A percentile compares a stretch with the other conserved stretches of the same genome.
phyloP scores from a whole-genome alignment of 2,329 filamentous ascomycete genomes.

The Stagonosporopsis rhizophila region DNA sequence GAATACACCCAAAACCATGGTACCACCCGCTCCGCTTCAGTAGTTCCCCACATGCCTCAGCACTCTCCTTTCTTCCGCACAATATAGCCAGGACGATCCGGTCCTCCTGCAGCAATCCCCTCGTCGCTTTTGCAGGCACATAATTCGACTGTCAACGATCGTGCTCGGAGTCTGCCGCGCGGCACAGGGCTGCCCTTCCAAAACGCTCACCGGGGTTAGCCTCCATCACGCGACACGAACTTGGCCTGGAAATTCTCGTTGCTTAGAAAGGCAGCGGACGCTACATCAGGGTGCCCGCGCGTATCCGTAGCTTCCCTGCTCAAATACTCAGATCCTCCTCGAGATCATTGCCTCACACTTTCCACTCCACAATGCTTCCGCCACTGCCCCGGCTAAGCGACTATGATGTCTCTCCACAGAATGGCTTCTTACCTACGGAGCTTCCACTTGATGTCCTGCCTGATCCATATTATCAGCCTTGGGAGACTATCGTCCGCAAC shows the following conservation, averaged over 20 bases:
- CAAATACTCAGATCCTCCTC: conserved; percentile 9
- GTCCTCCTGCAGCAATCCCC: neutral
- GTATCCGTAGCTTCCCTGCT: conserved; percentile 7
- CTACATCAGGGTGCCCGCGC: conserved; percentile 14
- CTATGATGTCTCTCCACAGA: conserved; percentile 78
- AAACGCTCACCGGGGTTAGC: conserved; percentile 1
- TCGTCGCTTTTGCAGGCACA: neutral
- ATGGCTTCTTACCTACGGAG: conserved; percentile 87
- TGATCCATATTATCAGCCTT: conserved; percentile 91
- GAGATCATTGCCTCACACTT: neutral
- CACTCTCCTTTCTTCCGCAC: conserved; percentile 15
- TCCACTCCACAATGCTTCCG: conserved; percentile 46
- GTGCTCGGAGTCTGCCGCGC: conserved; percentile 3
- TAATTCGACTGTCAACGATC: neutral
- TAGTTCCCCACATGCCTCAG: conserved; percentile 16
- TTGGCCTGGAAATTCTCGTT: conserved; percentile 5
- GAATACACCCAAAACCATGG: conserved; percentile 15
- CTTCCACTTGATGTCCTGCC: conserved; percentile 81
- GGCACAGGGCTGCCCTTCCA: conserved; percentile 12
- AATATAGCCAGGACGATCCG: conserved; percentile 8
- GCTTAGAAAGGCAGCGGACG: conserved; percentile 15
- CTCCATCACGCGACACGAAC: conserved; percentile 6
- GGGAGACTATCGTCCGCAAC: conserved; percentile 87
- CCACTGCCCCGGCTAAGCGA: conserved; percentile 65
- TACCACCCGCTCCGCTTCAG: conserved; percentile 19